These are phyloP conservation scores for Podila epigama DNA, from an alignment of 192 early-diverging fungal species.

Conservation along the genomic window DNA sequence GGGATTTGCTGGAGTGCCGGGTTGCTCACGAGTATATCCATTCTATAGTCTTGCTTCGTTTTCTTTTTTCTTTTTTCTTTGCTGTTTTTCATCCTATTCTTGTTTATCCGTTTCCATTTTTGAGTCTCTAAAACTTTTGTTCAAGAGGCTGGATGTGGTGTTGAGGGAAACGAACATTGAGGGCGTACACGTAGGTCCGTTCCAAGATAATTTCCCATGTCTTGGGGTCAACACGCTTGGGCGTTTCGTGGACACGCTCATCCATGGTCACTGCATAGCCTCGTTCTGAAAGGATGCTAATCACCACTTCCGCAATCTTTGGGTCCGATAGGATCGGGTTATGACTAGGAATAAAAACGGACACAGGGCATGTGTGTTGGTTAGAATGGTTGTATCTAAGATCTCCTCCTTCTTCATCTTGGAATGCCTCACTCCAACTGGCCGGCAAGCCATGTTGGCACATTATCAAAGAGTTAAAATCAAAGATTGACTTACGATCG, in stretches of 20 bases:
- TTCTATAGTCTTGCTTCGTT: no score
- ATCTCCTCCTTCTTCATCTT: no score
- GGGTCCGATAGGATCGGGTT: conserved; percentile 51
- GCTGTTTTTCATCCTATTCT: no score
- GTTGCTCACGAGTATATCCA: no score
- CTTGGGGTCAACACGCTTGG: conserved; percentile 54
- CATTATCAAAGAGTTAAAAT: not conserved
- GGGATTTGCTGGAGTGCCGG: no score
- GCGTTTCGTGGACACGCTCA: conserved; percentile 55
- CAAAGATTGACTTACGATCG: conserved; percentile 52
- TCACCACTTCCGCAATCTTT: conserved; percentile 60
- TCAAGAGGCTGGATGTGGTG: conserved; percentile 66
- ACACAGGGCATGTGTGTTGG: no score
- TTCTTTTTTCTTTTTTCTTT: no score
- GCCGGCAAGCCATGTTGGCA: not conserved
- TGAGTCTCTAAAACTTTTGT: conserved; percentile 59
- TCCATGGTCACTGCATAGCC: conserved; percentile 66
- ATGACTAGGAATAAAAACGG: conserved; percentile 24
- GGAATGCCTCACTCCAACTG: no score
- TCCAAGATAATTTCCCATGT: conserved; percentile 60
- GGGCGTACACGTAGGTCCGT: conserved; percentile 53
- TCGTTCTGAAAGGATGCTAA: conserved; percentile 64
- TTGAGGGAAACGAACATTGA: conserved; percentile 64
- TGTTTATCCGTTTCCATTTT: no score
- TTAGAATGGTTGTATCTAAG: no score